Conservation (phyloP, 2,329 filamentous ascomycete genomes). For the Ceratocystis huliohia region DNA sequence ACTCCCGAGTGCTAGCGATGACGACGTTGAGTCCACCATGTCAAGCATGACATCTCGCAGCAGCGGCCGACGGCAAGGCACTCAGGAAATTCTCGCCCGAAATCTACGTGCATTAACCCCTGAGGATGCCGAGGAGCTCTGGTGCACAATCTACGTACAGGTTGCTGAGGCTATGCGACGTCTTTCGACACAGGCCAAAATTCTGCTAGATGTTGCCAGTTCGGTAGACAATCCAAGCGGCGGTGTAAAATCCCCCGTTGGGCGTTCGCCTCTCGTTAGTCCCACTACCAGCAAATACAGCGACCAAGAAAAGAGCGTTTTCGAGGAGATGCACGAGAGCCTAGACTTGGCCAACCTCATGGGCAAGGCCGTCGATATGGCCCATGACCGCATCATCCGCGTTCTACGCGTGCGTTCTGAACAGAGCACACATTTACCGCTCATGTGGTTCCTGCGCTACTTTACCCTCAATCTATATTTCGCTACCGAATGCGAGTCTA, state of each 20-base stretch:
- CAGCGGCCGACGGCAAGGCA: constrained; percentile 26
- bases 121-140: constrained; percentile 70
- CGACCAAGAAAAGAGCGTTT: constrained; percentile 36
- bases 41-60: constrained; percentile 54
- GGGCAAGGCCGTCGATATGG: constrained; percentile 67
- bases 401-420: constrained; percentile 65
- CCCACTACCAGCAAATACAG: constrained; percentile 32
- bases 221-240: constrained; percentile 36
- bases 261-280: constrained; percentile 42
- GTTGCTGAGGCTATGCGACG: constrained; percentile 78
- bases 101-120: constrained; percentile 76
- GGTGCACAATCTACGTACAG: constrained; percentile 71
- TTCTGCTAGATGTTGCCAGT: constrained; percentile 87
- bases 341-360: constrained; percentile 67
- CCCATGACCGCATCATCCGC: constrained; percentile 64
- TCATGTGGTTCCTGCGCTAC: constrained; percentile 63
- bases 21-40: constrained; percentile 82
- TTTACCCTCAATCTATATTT: constrained; percentile 73
- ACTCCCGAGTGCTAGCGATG: constrained; percentile 83
- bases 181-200: constrained; percentile 81
- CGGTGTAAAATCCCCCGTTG: constrained; percentile 36
- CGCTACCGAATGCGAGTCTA: constrained; percentile 73
- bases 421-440: constrained; percentile 54
- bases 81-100: constrained; percentile 76
- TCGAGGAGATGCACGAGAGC: constrained; percentile 64